Evolutionary conservation across 441 rosid species (phyloP).

Genomic region (Melastoma candidum): DNA sequence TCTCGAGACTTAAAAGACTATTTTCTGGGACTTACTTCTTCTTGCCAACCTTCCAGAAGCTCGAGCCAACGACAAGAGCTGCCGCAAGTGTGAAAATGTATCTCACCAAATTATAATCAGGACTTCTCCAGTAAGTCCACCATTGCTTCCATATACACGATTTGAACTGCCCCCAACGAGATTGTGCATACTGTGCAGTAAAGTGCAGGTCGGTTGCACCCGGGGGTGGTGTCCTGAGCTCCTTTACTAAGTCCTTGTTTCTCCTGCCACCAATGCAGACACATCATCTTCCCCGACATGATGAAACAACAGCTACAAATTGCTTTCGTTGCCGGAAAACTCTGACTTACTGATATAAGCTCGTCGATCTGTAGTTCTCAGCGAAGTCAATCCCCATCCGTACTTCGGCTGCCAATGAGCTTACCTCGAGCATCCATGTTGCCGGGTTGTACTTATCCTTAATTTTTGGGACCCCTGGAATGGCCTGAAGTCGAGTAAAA

Average conservation of each 20-base stretch:
- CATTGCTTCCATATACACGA: conserved; percentile 89
- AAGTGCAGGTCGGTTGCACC: conserved; percentile 65
- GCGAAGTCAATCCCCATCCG: conserved; percentile 53
- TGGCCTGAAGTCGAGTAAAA: conserved; percentile 26
- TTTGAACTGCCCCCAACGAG: conserved; percentile 72
- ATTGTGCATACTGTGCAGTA: conserved; percentile 43
- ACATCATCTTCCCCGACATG: not conserved
- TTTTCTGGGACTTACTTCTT: conserved; percentile 31
- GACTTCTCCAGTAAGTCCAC: conserved; percentile 97
- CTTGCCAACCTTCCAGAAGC: conserved; percentile 68
- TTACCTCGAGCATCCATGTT: conserved; percentile 78
- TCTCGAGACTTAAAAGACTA: not conserved
- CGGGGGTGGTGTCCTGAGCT: conserved; percentile 53
- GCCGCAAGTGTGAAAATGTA: conserved; percentile 49
- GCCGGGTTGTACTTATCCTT: conserved; percentile 68
- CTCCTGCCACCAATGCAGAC: conserved; percentile 30
- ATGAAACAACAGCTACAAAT: not conserved
- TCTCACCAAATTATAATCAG: conserved; percentile 80
- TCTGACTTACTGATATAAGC: conserved; percentile 45
- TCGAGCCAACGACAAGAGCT: conserved; percentile 58
- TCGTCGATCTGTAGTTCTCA: conserved; percentile 41
- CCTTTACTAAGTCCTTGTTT: conserved; percentile 60
- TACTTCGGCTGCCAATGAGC: conserved; percentile 59
- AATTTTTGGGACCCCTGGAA: conserved; percentile 48
- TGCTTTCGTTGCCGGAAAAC: not conserved